Evolutionary conservation across 305 asterid genomes (phyloP), one percentile per base, ranked within the genome.

Genomic region (Fraxinus xanthoxyloides): DNA sequence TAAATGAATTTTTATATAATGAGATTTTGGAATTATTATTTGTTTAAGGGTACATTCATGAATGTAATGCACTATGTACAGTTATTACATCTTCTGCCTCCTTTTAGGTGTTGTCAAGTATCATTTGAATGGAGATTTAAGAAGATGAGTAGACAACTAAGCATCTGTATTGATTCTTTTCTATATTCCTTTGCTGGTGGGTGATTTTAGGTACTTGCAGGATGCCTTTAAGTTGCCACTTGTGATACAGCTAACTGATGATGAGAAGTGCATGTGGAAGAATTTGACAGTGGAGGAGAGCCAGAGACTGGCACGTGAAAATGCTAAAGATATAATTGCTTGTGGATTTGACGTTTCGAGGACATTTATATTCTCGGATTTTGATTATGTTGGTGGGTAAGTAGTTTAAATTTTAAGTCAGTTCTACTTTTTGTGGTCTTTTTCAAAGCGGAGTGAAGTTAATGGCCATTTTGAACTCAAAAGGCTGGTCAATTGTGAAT

Each of bases 181-280:
- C 63, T 31, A 4, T 63, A 21, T 32, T 6, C 10, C 4, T n/a
- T 34, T 79, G 82, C 21, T 43, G 4, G 31, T 74, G 32, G 28
- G 15, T 76, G 81, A 74, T 77, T 80, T 81, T 79, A 94, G 98
- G 85, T 94, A 94, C 81, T 86, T 96, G 89, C 99, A 96, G 85
- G 99, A 96, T 81, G 98, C 94, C 80, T 96, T 96, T 86, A 94
- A 93, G 89, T 98, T 96, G 84, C 98, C 99, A 1, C 92, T 96
- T 21, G 98, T 96, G 81, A 94, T 96, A 81, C 98, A 96, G 59
- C 78, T 96, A 80, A 96, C 99, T 1, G 99, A 96, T 87, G 98
- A 96, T 80, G 99, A 96, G 94, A 96, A 96, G 85, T 96, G 92
- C 80, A 89, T 96, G 95, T 96, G 99, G 99, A 96, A 91, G 92